Evolutionary conservation across 2,329 filamentous ascomycete species (phyloP).

Genomic region (Pyrenochaeta sp.): DNA sequence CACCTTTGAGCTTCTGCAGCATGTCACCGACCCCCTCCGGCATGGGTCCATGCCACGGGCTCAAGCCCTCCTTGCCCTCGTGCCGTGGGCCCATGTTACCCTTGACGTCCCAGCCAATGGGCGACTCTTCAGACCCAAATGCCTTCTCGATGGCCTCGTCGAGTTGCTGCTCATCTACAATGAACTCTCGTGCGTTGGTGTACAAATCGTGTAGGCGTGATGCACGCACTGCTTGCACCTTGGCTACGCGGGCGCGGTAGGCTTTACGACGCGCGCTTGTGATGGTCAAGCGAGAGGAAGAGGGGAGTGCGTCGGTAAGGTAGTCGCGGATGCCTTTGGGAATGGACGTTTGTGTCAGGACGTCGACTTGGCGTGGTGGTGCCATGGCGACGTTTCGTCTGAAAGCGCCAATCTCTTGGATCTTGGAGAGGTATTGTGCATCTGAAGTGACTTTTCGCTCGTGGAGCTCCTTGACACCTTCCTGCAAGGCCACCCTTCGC

Average conservation of each 20-base stretch:
- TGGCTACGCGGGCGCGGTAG: constrained; percentile 54
- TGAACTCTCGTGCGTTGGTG: constrained; percentile 86
- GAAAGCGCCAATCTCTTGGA: constrained; percentile 52
- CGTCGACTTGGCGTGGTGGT: constrained; percentile 72
- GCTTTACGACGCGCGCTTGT: constrained; percentile 39
- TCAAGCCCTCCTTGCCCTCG: constrained; percentile 36
- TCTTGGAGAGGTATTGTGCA: constrained; percentile 24
- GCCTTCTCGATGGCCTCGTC: constrained; percentile 74
- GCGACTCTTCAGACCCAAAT: constrained; percentile 70
- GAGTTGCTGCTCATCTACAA: constrained; percentile 81
- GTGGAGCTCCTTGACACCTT: constrained; percentile 76
- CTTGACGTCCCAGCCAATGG: constrained; percentile 49
- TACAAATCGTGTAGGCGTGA: constrained; percentile 87
- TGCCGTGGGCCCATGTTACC: constrained; percentile 28
- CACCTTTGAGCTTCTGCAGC: constrained; percentile 46
- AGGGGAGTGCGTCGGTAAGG: constrained; percentile 43
- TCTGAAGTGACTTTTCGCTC: constrained; percentile 44
- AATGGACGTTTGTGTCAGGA: constrained; percentile 41
- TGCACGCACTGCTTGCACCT: constrained; percentile 67
- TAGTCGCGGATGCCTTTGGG: constrained; percentile 45
- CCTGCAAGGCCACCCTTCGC: constrained; percentile 75
- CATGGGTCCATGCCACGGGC: constrained; percentile 42
- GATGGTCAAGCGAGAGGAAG: constrained; percentile 31
- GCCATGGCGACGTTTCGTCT: constrained; percentile 64
- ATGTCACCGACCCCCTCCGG: constrained; percentile 45